Evolutionary conservation across 352 stramenopile species (phyloP), one percentile per base, ranked within the genome.

Genomic region (Phytophthora vignae): DNA sequence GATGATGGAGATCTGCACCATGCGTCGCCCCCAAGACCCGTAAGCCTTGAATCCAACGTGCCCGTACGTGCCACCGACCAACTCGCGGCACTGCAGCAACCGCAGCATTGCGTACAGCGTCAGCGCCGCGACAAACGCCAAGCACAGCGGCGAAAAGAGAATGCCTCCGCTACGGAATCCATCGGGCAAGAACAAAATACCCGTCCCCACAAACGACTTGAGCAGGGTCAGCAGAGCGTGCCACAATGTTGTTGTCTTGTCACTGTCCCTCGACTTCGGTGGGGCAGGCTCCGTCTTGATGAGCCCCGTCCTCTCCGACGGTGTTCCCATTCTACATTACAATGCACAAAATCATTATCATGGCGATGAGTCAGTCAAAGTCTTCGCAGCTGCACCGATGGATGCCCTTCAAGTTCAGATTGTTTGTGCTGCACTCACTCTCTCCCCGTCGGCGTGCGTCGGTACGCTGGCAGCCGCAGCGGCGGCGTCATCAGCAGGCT

Each of bases 1-100:
- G 46, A 95, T 90, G 72, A 93, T 92, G 33, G 88, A 95, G 29
- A 90, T 73, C 70, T 95, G 86, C 50, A 95, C 88, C 79, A 92
- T 89, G 27, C 86, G 83, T 0, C 77, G 78, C 9, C 88, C 88
- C 84, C 81, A 92, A n/a, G 63, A 53, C 2, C 88, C 88, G 48
- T 84, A 92, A n/a, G 86, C 86, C 21, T 81, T 73, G 63, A 80
- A 90, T 5, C 88, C 88, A 27, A 95, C 74, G 59, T 95, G 85
- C 22, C 88, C 86, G 61, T 93, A 95, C 8, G 88, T 93, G n/a
- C 86, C 88, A 42, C 88, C 85, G 7, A 94, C 80, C 4, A 92
- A 59, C 36, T 77, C 67, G 21, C 86, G 83, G 61, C 88, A 95
- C 46, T 92, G 84, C 56, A 94, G 74, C 64, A 95, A 67, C 5